These are phyloP conservation scores for Anthostomella pinea DNA, from an alignment of 2,329 filamentous ascomycete genomes.

Conservation along the genomic window DNA sequence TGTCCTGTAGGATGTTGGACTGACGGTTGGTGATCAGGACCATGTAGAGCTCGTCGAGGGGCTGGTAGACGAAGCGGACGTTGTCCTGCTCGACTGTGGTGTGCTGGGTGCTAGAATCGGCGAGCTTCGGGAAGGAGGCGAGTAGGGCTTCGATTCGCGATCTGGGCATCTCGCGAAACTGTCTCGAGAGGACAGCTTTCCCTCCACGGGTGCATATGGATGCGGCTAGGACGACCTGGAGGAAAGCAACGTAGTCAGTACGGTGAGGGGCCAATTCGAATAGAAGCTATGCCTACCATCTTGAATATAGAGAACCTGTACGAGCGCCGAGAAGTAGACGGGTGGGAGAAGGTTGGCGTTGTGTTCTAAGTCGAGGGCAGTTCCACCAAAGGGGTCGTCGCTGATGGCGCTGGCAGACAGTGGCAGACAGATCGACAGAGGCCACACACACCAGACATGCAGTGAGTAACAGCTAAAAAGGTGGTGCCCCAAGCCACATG, in stretches of 20 bases:
- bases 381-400: neutral
- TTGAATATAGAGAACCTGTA: no score
- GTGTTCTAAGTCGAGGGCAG: no score
- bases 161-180: constrained; percentile 96
- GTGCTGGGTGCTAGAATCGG: constrained; percentile 93
- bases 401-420: no score
- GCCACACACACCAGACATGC: no score
- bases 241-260: constrained; percentile 16
- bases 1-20: constrained; percentile 98
- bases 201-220: constrained; percentile 98
- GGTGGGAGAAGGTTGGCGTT: no score
- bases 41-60: constrained; percentile 98
- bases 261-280: neutral
- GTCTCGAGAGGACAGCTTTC: constrained; percentile 95
- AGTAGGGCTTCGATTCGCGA: constrained; percentile 95
- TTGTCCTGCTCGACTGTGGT: constrained; percentile 99
- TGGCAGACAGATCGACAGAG: no score
- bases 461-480: no score
- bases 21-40: constrained; percentile 99
- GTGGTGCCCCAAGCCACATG: no score
- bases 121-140: constrained; percentile 95
- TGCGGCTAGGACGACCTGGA: constrained; percentile 92
- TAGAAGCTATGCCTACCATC: constrained; percentile 23
- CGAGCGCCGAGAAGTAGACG: no score
- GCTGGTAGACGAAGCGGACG: constrained; percentile 98